Conservation (phyloP, 202 grass and related monocot species). For the Panicum virgatum region DNA sequence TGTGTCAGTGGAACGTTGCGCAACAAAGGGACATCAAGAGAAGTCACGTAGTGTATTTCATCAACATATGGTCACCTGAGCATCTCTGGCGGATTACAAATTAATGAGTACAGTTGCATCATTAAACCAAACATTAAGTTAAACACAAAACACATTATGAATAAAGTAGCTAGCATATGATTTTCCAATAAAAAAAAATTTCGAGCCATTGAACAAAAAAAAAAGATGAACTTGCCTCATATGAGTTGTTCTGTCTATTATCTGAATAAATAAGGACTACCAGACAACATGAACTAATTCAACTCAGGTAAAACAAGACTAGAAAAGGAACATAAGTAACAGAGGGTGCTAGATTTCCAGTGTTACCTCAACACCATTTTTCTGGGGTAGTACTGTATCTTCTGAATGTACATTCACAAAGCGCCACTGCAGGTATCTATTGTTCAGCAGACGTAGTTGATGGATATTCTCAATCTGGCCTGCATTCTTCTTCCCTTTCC, state of each 20-base stretch:
- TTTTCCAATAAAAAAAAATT: neutral
- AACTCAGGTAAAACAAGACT: neutral
- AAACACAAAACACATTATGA: neutral
- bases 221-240: neutral
- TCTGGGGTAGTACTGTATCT: conserved; percentile 40
- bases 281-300: neutral
- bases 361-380: conserved; percentile 59
- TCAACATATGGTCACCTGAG: neutral
- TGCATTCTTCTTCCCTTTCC: conserved; percentile 61
- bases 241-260: neutral
- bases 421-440: conserved; percentile 66
- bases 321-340: neutral
- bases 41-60: neutral
- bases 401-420: conserved; percentile 51
- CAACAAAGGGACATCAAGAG: neutral
- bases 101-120: neutral
- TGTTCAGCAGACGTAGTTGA: conserved; percentile 58
- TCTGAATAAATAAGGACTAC: neutral
- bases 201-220: neutral
- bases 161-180: neutral
- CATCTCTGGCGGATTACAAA: neutral
- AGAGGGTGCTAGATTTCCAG: neutral
- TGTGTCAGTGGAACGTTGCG: neutral
- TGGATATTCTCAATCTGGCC: conserved; percentile 60
- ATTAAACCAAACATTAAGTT: neutral